Base-by-base conservation (phyloP, 1,284 basidiomycete genomes). In the Ustilago cynodontis region DNA sequence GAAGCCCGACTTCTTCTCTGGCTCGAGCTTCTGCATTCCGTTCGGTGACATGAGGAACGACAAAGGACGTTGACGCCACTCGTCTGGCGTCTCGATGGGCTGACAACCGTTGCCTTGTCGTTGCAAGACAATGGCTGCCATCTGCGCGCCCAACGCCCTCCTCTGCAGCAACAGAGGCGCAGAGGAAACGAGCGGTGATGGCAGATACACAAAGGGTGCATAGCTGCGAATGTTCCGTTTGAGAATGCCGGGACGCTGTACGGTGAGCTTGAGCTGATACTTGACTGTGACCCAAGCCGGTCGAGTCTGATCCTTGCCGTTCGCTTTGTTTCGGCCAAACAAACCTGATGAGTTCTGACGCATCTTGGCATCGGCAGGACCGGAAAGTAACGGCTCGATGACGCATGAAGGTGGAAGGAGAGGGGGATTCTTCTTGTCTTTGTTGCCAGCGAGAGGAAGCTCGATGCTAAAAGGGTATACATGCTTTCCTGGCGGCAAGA, bases 241-340 rank as follows among this genome's bases (percentile, higher is more conserved):
- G 43, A 84, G 76, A 9, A 81, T 52, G 22, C 82, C 82, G 2
- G 73, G 71, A 16, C 81, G 60, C 43, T 81, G 78, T 8, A 84
- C 77, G 11, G 80, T 84, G 28, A 82, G 56, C 59, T 82, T 83
- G 65, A 81, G 58, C 59, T 83, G 80, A 68, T 82, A 84, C 45
- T 82, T 83, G 59, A 83, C 72, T 26, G 71, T 81, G 1, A 77
- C 77, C 82, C 82, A 83, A 16, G 78, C 71, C 2, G 65, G 59
- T 1, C 47, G 56, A 18, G 59, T 62, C 4, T 49, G 20, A 4
- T 47, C 54, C 28, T 61, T 68, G 37, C 57, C 64, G 2, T 39
- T 58, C 16, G 28, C 52, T 37, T 66, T 56, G 18, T 47, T 57
- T 24, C 64, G 60, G 28, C 74, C 76, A 16, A 76, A 59, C 4